phyloP scores from a whole-genome alignment of 108 stramenopile species.

The Cyclotella atomus region DNA sequence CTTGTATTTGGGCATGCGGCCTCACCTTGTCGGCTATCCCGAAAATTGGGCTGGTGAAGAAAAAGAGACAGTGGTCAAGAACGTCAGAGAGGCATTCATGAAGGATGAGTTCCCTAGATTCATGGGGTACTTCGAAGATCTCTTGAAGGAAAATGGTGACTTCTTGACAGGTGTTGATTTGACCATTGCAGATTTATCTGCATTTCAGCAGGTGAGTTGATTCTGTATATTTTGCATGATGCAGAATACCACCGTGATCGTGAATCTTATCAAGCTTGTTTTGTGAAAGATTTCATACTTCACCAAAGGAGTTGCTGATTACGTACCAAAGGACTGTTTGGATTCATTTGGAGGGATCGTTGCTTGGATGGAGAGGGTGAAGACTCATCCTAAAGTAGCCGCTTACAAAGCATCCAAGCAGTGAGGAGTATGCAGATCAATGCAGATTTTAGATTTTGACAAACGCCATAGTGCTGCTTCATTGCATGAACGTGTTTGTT shows the following conservation, averaged over 20 bases:
- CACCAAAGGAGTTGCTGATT: constrained; percentile 62
- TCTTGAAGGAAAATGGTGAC: constrained; percentile 50
- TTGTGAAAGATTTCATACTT: constrained; percentile 42
- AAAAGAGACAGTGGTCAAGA: constrained; percentile 52
- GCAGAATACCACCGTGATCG: no score
- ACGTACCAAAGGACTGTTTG: constrained; percentile 62
- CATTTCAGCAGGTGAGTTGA: constrained; percentile 36
- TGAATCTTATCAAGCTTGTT: no score
- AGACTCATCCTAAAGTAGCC: constrained; percentile 37
- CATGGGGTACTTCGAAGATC: constrained; percentile 39
- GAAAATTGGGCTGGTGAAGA: constrained; percentile 57
- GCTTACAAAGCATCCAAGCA: constrained; percentile 48
- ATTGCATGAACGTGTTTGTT: no score
- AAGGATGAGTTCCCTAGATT: constrained; percentile 58
- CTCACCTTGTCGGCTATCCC: constrained; percentile 61
- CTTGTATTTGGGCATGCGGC: constrained; percentile 57
- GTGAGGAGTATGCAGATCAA: no score
- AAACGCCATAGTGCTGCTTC: no score
- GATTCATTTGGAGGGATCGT: constrained; percentile 49
- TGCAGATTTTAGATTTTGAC: no score
- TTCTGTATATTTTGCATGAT: neutral
- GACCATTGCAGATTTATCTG: constrained; percentile 76
- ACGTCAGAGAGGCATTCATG: constrained; percentile 54
- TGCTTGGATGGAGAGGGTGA: constrained; percentile 45
- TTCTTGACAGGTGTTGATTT: constrained; percentile 45